Base-by-base conservation (phyloP, 176 grass and related monocot species). In the Cenchrus americanus region DNA sequence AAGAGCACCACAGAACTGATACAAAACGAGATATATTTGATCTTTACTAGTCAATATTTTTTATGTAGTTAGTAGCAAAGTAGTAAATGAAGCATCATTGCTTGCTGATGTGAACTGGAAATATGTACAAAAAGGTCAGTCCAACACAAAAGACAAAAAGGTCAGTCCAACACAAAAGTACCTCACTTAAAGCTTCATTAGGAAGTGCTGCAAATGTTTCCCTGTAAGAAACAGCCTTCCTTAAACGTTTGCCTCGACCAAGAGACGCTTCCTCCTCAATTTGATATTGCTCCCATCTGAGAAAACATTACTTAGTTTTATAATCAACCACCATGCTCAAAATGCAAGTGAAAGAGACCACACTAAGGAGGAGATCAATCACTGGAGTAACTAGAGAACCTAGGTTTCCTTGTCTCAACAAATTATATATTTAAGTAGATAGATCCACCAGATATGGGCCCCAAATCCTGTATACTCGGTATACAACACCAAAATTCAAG, bases 141-240 rank as follows among this genome's bases (percentile, higher is more conserved):
- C 8, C 32, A 70, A 59, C 19, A 74, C 22, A 47, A 46, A 90
- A 80, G 8, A 80, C 49, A 75, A 12, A n/a, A 70, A 81, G 70
- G 32, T 47, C 13, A 71, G 9, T 68, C 8, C 32, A 70, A 59
- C 19, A 74, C 22, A 47, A 46, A 90, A 80, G 8, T 89, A 99
- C 96, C 96, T 99, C 93, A n/a, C 93, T 99, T 78, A 99, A 85
- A 87, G 93, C 86, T 94, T 99, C 96, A 86, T 80, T 89, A 84
- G 91, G 89, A 83, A 99, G 88, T 63, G 96, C 57, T 58, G 96
- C 77, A 44, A 99, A 96, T 66, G 96, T 96, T 89, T 99, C 96
- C 77, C 89, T 96, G 85, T 99, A 99, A 73, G 96, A 99, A 75
- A 99, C 89, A 78, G 96, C 93, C 85, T 99, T 99, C 78, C 96